Conservation (phyloP, 2,329 filamentous ascomycete genomes). For the Curvularia spicifera region DNA sequence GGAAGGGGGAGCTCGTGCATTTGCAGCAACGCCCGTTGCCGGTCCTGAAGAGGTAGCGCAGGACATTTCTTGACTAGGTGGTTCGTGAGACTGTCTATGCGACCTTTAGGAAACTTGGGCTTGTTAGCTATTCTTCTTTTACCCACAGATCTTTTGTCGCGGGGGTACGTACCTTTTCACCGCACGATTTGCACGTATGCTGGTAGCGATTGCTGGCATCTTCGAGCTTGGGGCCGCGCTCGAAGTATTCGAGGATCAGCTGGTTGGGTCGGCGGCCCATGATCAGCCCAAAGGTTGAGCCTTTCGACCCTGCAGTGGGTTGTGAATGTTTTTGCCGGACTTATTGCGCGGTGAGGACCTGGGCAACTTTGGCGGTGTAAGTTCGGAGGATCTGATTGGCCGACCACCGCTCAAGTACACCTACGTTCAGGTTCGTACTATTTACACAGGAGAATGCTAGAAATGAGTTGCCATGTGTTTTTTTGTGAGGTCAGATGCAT, state of each 20-base stretch:
- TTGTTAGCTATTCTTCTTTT: constrained; percentile 30
- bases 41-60: constrained; percentile 74
- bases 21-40: constrained; percentile 75
- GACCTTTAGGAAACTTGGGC: constrained; percentile 77
- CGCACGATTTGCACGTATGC: constrained; percentile 87
- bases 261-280: constrained; percentile 88
- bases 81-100: constrained; percentile 79
- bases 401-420: not conserved
- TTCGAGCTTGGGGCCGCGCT: constrained; percentile 82
- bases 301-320: constrained; percentile 13
- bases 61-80: constrained; percentile 89
- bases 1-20: constrained; percentile 69
- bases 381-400: constrained; percentile 1
- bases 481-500: not conserved
- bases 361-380: constrained; percentile 9
- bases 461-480: not conserved
- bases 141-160: constrained; percentile 16
- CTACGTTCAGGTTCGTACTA: not conserved
- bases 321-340: constrained; percentile 18
- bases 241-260: constrained; percentile 86
- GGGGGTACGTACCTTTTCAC: constrained; percentile 64
- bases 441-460: not conserved
- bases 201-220: constrained; percentile 92
- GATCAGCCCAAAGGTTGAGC: constrained; percentile 18
- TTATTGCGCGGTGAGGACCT: constrained; percentile 18